Conservation (phyloP, 2,329 filamentous ascomycete species). For the Thelonectria discophora region DNA sequence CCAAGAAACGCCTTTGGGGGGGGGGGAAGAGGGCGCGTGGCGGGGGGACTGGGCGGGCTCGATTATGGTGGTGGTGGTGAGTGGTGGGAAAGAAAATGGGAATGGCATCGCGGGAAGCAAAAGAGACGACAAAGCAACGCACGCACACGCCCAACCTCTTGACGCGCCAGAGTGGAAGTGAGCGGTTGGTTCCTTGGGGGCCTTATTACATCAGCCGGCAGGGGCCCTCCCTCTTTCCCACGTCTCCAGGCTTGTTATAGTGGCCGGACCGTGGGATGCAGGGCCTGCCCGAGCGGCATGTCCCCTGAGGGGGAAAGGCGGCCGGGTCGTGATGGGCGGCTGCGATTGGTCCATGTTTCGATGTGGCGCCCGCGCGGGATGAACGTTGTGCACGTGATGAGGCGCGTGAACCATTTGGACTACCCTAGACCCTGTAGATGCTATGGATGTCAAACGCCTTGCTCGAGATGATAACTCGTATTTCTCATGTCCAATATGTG, state of each 20-base stretch:
- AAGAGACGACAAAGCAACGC: constrained; percentile 20
- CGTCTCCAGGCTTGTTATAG: not conserved
- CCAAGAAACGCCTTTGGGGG: constrained; percentile 6
- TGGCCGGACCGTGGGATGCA: constrained; percentile 1
- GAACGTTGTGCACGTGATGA: constrained; percentile 33
- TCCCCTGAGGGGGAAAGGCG: not conserved
- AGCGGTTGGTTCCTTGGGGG: constrained; percentile 12
- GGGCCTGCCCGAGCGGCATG: too few relatives aligned
- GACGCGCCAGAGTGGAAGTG: constrained; percentile 24
- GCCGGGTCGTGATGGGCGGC: not conserved
- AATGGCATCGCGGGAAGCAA: constrained; percentile 38
- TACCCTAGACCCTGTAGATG: too few relatives aligned
- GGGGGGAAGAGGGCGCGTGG: not conserved
- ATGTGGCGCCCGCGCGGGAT: constrained; percentile 24
- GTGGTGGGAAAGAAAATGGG: constrained; percentile 35
- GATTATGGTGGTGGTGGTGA: constrained; percentile 5
- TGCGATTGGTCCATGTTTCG: constrained; percentile 6
- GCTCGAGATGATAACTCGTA: too few relatives aligned
- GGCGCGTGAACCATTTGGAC: too few relatives aligned
- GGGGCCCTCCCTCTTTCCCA: not conserved
- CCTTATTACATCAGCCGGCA: constrained; percentile 29
- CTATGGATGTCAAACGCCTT: too few relatives aligned
- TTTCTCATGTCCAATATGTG: too few relatives aligned
- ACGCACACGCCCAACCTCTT: not conserved
- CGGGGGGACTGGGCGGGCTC: not conserved